Base-by-base conservation (phyloP, 495 filamentous ascomycete species). In the Trichoderma orchidacearum region DNA sequence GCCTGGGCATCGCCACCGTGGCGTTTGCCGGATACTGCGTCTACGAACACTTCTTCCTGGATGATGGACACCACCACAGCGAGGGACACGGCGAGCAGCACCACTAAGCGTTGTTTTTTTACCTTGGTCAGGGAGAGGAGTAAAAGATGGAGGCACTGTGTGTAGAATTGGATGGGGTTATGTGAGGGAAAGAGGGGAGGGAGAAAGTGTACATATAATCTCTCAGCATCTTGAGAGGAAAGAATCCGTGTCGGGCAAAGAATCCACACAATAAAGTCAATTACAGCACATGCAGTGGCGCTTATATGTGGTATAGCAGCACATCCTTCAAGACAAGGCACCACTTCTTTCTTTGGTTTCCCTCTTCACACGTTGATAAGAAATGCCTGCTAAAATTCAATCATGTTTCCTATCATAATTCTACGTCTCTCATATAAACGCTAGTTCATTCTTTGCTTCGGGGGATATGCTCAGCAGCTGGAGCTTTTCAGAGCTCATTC, bases 21-120 rank as follows among this genome's bases (percentile, higher is more conserved):
- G 90, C 90, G 11, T 98, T 98, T 70, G 83, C 85, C 32, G 84
- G 72, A 51, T 98, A 98, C 73, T 87, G 90, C 72, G 79, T 77
- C 34, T 95, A 88, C 67, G 93, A 98, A 75, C 80, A 89, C 64
- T 64, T 94, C 38, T 95, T 96, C 67, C 59, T 94, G 56, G 81
- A 86, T 64, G 84, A 91, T 38, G 82, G 87, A 54, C 86, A 91
- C 71, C 75, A 78, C 63, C 77, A 84, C 61, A 78, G 66, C 59
- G 75, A 81, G 27, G 75, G 56, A 21, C 75, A 79, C 31, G 69
- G 60, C 17, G 58, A 73, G 62, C 64, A 53, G 15, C 71, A 75
- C 55, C 69, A 74, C 55, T 72, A 56, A 38, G 27, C 18, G 50
- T 45, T 27, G 12, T 23, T 48, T 25, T 48, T 6, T 11, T 15